Percentiles rank a stretch among this genome's conserved stretches.
Conservation (phyloP, 495 filamentous ascomycete species). For the Penicillium soppii region DNA sequence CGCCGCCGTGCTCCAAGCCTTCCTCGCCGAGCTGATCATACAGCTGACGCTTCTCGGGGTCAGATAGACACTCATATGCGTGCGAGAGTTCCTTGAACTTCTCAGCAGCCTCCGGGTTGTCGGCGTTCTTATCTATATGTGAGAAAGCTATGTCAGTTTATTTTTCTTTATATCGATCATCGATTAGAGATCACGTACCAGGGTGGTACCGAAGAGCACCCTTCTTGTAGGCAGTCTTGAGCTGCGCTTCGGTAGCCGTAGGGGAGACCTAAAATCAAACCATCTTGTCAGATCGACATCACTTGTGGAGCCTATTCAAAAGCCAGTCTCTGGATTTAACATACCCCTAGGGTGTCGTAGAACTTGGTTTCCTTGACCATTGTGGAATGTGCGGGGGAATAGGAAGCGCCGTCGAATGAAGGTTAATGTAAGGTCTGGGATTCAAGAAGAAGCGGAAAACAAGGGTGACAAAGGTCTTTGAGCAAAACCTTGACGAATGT, state of each 20-base stretch:
- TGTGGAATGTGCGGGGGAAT: constrained; percentile 32
- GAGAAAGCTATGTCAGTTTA: not conserved
- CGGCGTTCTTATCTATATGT: constrained; percentile 83
- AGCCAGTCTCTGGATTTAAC: constrained; percentile 26
- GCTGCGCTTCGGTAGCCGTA: constrained; percentile 69
- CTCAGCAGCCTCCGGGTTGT: constrained; percentile 89
- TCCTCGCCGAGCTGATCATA: constrained; percentile 99
- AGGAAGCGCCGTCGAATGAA: constrained; percentile 16
- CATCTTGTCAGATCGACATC: constrained; percentile 20
- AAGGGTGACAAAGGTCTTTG: constrained; percentile 5
- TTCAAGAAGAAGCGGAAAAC: constrained; percentile 6
- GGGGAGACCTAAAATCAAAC: constrained; percentile 61
- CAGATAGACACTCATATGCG: constrained; percentile 91
- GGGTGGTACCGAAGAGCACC: constrained; percentile 89
- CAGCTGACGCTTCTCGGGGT: constrained; percentile 82
- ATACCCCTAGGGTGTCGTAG: constrained; percentile 84
- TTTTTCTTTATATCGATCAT: not conserved
- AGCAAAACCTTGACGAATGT: constrained; percentile 8
- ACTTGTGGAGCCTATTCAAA: not conserved
- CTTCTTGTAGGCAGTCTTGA: constrained; percentile 90
- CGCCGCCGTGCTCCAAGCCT: constrained; percentile 85
- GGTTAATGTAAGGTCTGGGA: constrained; percentile 5
- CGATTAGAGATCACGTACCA: constrained; percentile 51
- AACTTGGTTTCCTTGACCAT: constrained; percentile 92
- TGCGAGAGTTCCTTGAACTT: constrained; percentile 98